phyloP scores from a whole-genome alignment of 2,329 filamentous ascomycete genomes.

The Claviceps fusiformis region DNA sequence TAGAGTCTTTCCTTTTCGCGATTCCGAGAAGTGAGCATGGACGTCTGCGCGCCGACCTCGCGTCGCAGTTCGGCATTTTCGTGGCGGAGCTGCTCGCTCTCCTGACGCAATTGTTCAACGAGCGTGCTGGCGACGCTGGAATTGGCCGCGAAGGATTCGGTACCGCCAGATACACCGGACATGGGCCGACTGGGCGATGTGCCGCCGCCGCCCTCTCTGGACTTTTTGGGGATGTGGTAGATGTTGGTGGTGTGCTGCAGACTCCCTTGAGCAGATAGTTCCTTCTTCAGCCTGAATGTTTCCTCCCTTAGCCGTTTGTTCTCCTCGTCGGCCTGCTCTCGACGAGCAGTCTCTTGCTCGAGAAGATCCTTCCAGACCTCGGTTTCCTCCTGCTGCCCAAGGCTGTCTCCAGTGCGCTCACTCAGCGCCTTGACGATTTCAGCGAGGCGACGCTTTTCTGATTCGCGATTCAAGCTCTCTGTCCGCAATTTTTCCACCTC shows the following conservation, averaged over 20 bases:
- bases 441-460: conserved; percentile 73
- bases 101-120: conserved; percentile 59
- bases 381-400: conserved; percentile 47
- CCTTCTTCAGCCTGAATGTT: conserved; percentile 56
- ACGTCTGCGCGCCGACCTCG: conserved; percentile 89
- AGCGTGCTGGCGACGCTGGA: conserved; percentile 51
- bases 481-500: conserved; percentile 72
- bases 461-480: conserved; percentile 65
- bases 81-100: conserved; percentile 65
- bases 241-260: conserved; percentile 51
- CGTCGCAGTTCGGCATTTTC: conserved; percentile 87
- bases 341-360: conserved; percentile 76
- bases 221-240: conserved; percentile 49
- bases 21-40: conserved; percentile 92
- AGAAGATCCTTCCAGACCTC: conserved; percentile 94
- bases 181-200: conserved; percentile 34
- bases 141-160: conserved; percentile 36
- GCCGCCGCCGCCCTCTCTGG: conserved; percentile 28
- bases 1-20: conserved; percentile 90
- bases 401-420: conserved; percentile 33
- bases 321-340: conserved; percentile 85
- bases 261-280: conserved; percentile 25
- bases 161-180: conserved; percentile 35
- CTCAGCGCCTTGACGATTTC: conserved; percentile 55
- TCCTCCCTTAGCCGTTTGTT: conserved; percentile 76